Conservation (phyloP, 345 rosid species). For the Sisymbrium irio region DNA sequence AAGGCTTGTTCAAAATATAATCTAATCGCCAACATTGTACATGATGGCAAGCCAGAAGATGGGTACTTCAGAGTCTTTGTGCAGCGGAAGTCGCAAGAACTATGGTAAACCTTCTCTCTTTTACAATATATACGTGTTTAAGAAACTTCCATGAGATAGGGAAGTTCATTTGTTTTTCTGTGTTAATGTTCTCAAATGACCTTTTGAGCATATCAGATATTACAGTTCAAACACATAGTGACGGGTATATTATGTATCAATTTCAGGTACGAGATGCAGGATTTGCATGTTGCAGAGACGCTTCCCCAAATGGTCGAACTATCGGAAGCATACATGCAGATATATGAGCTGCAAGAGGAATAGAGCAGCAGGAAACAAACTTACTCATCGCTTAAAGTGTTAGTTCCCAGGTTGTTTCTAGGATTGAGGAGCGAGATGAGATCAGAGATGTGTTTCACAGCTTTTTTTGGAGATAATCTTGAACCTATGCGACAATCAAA, state of each 20-base stretch:
- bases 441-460: background rate
- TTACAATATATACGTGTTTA: background rate
- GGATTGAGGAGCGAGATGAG: slow-evolving; percentile 2
- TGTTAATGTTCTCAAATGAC: background rate
- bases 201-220: background rate
- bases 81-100: slow-evolving; percentile 93
- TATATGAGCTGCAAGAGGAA: slow-evolving; percentile 76
- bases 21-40: slow-evolving; percentile 92
- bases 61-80: slow-evolving; percentile 94
- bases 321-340: slow-evolving; percentile 96
- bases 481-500: slow-evolving; percentile 1
- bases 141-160: background rate
- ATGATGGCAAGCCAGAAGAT: slow-evolving; percentile 94
- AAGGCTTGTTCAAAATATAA: slow-evolving; percentile 74
- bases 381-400: background rate
- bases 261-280: slow-evolving; percentile 98
- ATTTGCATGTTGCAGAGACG: slow-evolving; percentile 90
- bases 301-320: slow-evolving; percentile 98
- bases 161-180: background rate
- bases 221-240: background rate
- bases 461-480: background rate
- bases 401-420: background rate
- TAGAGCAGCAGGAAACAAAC: slow-evolving; percentile 15
- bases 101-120: slow-evolving; percentile 48
- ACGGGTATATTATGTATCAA: background rate